Evolutionary conservation across 352 stramenopile genomes (phyloP), one percentile per base, ranked within the genome.

Genomic region (Phytophthora cajani): DNA sequence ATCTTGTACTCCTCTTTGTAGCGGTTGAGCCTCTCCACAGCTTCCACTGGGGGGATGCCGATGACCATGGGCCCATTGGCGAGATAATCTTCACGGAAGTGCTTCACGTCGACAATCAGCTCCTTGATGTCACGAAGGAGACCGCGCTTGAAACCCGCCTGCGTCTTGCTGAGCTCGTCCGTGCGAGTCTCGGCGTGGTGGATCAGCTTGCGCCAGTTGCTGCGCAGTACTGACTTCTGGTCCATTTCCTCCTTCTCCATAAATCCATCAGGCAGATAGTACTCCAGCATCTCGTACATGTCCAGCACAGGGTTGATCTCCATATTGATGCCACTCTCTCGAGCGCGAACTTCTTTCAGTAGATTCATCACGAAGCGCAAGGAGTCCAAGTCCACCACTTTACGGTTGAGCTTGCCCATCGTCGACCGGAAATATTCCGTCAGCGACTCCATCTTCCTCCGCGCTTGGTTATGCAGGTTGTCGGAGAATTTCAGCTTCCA

Each of bases 211-310:
- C 98, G 97, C 98, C 98, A 99, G 63, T 98, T 98, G 60, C 91
- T 97, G 27, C 93, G 91, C 7, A 99, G 78, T 16, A 99, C 96
- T 17, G 94, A 99, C 80, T 99, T 99, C 71, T 99, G 98, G 63
- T 99, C 98, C 81, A 99, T 99, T 72, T 99, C 98, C 69, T 99
- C 96, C 69, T 99, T 99, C 65, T 99, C 97, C 96, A 99, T 99
- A 75, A 99, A 99, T 3, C 93, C 94, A 27, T 97, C 87, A 3
- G 94, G 91, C 1, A 98, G 50, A 63, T 97, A 98, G 44, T 95
- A 95, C 72, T 98, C 93, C 19, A 99, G 86, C 94, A 99, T 98
- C 59, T 95, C 92, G 84, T 99, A 99, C 97, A 99, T 99, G 55
- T 99, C 97, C 56, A 99, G 87, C 47, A 99, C 97, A 3, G 98